Base-by-base conservation (phyloP, 306 rosid genomes). In the Cucurbita ficifolia region DNA sequence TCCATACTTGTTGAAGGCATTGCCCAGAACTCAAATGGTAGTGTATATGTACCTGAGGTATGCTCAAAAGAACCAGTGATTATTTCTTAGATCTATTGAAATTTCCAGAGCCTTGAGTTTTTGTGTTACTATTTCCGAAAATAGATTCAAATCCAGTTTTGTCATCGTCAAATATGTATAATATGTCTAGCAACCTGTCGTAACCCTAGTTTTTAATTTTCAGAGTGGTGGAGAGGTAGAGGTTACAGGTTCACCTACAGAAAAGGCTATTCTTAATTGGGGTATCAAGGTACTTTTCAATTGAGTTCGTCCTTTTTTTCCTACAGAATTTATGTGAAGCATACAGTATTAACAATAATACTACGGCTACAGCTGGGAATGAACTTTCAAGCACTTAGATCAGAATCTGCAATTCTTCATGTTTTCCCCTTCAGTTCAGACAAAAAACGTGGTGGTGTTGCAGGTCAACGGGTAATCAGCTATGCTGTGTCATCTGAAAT, bases 181-280 rank as follows among this genome's bases (percentile, higher is more conserved):
- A 29, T 49, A 10, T 63, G 70, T 63, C 35, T 49, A 16, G 5
- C 5, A 8, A 22, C 46, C 46, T 48, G 46, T 49, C 59, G 70
- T 24, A 14, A 48, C 46, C 6, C 22, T 57, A 67, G 42, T 55
- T 42, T 84, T n/a, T 43, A 70, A 22, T 35, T 42, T 77, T 72
- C 74, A 89, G 98, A 69, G 79, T n/a, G 81, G 84, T 48, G 82
- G 78, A 64, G 84, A 78, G 46, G 58, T 81, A 39, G 98, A 88
- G 82, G 81, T 92, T 81, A 81, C 96, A 73, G 98, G 98, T 49
- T 92, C 98, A 81, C 98, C 98, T 29, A 92, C 98, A 6, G 98
- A 92, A 73, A 90, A 85, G 82, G 96, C 98, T 51, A 90, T 92
- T 78, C 86, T 92, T 73, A 69, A 57, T 10, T 92, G 90, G 96